Evolutionary conservation across 768 basidiomycete genomes (phyloP).

Genomic region (Pleurotus citrinopileatus): DNA sequence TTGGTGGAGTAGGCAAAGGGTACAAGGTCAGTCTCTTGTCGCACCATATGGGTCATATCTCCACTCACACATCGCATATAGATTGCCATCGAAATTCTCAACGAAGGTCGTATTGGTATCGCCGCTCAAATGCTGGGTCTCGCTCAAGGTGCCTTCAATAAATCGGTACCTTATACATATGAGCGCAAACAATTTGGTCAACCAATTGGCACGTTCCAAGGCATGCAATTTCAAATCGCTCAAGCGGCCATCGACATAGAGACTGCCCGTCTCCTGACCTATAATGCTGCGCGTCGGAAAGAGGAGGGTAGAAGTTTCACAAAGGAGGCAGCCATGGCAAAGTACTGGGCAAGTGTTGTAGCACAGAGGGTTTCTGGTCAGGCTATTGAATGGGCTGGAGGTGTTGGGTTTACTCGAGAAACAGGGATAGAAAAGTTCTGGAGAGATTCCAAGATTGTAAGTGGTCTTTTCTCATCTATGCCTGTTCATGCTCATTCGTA

Average conservation of each 20-base stretch:
- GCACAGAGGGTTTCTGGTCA: conserved; percentile 85
- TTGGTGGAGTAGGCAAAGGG: conserved; percentile 89
- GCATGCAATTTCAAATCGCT: conserved; percentile 94
- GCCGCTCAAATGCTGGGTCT: conserved; percentile 99
- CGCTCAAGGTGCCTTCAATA: conserved; percentile 95
- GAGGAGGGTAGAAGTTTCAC: conserved; percentile 85
- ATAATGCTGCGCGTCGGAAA: conserved; percentile 94
- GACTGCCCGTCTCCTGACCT: conserved; percentile 85
- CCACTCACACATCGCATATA: conserved; percentile 19
- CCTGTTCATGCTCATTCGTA: neutral
- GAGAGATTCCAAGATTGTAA: conserved; percentile 94
- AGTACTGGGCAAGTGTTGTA: conserved; percentile 86
- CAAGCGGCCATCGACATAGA: conserved; percentile 89
- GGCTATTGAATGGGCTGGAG: conserved; percentile 97
- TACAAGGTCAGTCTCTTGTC: conserved; percentile 60
- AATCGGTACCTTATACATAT: conserved; percentile 93
- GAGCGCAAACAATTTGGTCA: conserved; percentile 94
- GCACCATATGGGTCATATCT: neutral
- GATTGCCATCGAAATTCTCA: conserved; percentile 95
- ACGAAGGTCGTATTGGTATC: conserved; percentile 97
- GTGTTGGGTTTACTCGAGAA: conserved; percentile 89
- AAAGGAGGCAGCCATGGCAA: conserved; percentile 98
- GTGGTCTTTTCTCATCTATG: conserved; percentile 23
- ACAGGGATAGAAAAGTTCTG: conserved; percentile 96
- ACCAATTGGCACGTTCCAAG: conserved; percentile 91